These are phyloP conservation scores for Arctostaphylos glauca DNA, from an alignment of 148 eudicot species.

Conservation along the genomic window DNA sequence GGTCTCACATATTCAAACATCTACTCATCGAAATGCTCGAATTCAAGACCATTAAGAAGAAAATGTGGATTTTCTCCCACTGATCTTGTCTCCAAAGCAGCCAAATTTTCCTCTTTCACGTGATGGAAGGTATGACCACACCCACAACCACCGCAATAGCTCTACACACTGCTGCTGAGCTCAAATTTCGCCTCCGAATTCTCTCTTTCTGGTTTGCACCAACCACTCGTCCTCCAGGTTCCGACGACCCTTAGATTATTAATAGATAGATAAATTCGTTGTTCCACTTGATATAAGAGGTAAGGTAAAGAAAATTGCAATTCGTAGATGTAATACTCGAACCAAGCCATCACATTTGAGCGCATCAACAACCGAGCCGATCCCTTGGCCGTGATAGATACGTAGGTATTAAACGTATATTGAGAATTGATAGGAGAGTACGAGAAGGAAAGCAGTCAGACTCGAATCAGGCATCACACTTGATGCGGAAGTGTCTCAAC, in stretches of 20 bases:
- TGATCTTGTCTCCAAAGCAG: constrained; percentile 14
- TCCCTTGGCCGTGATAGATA: too few relatives aligned
- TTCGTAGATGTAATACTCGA: neutral
- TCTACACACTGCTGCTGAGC: constrained; percentile 15
- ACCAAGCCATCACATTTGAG: too few relatives aligned
- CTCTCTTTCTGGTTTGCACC: constrained; percentile 57
- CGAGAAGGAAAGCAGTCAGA: too few relatives aligned
- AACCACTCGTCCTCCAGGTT: constrained; percentile 56
- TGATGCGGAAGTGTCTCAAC: too few relatives aligned
- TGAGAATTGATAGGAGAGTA: too few relatives aligned
- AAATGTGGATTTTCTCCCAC: constrained; percentile 39
- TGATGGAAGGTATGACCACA: constrained; percentile 28
- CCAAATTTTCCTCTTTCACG: constrained; percentile 9
- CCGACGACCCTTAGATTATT: constrained; percentile 23
- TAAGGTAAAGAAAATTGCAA: neutral
- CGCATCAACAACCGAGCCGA: too few relatives aligned
- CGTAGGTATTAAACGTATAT: too few relatives aligned
- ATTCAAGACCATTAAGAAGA: constrained; percentile 28
- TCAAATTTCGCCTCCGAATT: constrained; percentile 29
- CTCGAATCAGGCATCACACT: too few relatives aligned
- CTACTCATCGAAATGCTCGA: constrained; percentile 18
- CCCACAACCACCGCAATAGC: constrained; percentile 13
- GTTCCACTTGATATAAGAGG: neutral
- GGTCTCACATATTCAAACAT: constrained; percentile 11
- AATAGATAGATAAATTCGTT: neutral